Evolutionary conservation across 129 eudicot genomes (phyloP).

Genomic region (Scalesia atractyloides): DNA sequence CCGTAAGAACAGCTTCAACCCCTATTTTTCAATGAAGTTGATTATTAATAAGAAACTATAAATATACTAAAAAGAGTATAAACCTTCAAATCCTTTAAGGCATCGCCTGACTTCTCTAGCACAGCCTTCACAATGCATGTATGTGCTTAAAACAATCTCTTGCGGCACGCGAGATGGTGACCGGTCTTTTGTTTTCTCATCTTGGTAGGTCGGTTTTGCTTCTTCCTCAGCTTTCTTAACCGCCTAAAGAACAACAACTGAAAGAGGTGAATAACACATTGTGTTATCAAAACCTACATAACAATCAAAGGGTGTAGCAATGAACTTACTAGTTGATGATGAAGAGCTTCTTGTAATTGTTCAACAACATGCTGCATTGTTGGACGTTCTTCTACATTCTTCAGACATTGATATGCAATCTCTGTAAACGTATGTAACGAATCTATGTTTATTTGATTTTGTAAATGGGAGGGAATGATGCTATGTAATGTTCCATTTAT

Average conservation of each 20-base stretch:
- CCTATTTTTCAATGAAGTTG: conserved; percentile 41
- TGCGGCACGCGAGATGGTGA: conserved; percentile 42
- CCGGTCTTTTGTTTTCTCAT: conserved; percentile 5
- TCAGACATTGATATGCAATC: conserved; percentile 12
- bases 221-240: too few species aligned
- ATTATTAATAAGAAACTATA: too few species aligned
- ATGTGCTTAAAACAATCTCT: conserved; percentile 52
- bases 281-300: too few species aligned
- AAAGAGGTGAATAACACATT: too few species aligned
- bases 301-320: too few species aligned
- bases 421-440: not conserved
- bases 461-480: not conserved
- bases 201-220: too few species aligned
- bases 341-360: conserved; percentile 4
- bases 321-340: not conserved
- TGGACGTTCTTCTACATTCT: conserved; percentile 1
- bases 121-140: conserved; percentile 86
- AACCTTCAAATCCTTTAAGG: conserved; percentile 55
- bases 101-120: conserved; percentile 57
- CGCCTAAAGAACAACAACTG: not conserved
- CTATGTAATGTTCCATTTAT: not conserved
- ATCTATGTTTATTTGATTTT: not conserved
- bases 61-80: not conserved
- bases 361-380: conserved; percentile 1
- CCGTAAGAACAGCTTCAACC: conserved; percentile 83